Evolutionary conservation across 306 rosid genomes (phyloP).

Genomic region (Luffa acutangula): DNA sequence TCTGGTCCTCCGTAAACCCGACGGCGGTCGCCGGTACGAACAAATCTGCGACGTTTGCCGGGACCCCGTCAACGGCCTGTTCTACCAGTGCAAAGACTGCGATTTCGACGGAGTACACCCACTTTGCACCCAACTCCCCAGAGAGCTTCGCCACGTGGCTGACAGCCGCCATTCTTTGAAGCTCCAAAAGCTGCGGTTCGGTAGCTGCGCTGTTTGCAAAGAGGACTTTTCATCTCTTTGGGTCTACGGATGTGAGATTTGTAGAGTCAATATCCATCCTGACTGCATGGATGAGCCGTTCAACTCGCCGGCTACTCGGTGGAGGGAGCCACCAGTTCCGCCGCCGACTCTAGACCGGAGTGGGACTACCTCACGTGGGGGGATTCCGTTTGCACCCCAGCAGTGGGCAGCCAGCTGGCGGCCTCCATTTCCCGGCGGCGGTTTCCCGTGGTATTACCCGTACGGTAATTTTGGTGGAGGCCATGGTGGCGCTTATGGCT

Average conservation of each 20-base stretch:
- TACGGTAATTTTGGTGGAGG: too few relatives aligned
- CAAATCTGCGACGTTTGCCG: slow-evolving; percentile 12
- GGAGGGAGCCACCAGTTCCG: neutral
- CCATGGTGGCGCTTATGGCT: too few relatives aligned
- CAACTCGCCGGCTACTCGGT: neutral
- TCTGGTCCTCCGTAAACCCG: neutral
- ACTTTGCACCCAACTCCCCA: slow-evolving; percentile 10
- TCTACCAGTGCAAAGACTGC: slow-evolving; percentile 17
- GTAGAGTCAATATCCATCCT: neutral
- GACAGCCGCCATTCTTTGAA: neutral
- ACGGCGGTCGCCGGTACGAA: neutral
- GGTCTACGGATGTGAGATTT: neutral
- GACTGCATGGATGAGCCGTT: neutral
- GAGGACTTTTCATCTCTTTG: neutral
- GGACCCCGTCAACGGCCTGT: neutral
- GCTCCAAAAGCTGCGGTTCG: neutral
- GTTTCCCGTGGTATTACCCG: neutral
- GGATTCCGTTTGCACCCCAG: neutral
- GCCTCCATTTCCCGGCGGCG: neutral
- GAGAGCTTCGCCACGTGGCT: neutral
- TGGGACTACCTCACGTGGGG: neutral
- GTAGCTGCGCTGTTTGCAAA: neutral
- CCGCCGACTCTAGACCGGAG: neutral
- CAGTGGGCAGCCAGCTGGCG: neutral
- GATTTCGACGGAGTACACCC: slow-evolving; percentile 14